Conservation (phyloP, 2,329 filamentous ascomycete genomes). For the Botrytis paeoniae region DNA sequence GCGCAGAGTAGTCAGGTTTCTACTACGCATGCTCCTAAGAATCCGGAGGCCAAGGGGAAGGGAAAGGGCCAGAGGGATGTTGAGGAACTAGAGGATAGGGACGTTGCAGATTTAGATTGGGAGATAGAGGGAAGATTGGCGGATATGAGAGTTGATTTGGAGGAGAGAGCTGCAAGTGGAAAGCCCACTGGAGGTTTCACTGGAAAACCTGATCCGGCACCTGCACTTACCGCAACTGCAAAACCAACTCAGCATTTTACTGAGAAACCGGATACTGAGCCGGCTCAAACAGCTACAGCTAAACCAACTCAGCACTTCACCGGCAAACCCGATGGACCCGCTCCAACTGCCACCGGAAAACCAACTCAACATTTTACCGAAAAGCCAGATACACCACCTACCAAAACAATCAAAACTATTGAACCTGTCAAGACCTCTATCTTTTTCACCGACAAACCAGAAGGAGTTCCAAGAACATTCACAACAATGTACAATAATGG, state of each 20-base stretch:
- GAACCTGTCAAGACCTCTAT: not conserved
- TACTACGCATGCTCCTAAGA: not conserved
- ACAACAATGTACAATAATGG: not conserved
- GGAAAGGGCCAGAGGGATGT: not conserved
- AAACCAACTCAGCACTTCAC: not conserved
- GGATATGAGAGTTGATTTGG: not conserved
- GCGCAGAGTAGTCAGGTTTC: not conserved
- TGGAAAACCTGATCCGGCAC: not conserved
- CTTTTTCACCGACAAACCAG: not conserved
- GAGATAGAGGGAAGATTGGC: not conserved
- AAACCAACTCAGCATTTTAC: not conserved
- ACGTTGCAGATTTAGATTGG: not conserved
- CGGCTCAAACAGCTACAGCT: not conserved
- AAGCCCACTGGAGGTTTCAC: not conserved
- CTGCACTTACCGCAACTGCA: not conserved
- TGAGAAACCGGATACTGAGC: not conserved
- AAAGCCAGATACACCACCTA: not conserved
- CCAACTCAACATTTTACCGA: not conserved
- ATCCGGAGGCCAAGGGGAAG: not conserved
- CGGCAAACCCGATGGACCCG: not conserved
- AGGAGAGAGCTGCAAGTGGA: not conserved
- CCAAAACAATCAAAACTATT: not conserved
- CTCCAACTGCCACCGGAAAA: not conserved
- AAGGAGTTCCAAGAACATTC: not conserved
- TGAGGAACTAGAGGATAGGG: not conserved